Conservation (phyloP, 495 filamentous ascomycete species). For the Glarea lozoyensis region DNA sequence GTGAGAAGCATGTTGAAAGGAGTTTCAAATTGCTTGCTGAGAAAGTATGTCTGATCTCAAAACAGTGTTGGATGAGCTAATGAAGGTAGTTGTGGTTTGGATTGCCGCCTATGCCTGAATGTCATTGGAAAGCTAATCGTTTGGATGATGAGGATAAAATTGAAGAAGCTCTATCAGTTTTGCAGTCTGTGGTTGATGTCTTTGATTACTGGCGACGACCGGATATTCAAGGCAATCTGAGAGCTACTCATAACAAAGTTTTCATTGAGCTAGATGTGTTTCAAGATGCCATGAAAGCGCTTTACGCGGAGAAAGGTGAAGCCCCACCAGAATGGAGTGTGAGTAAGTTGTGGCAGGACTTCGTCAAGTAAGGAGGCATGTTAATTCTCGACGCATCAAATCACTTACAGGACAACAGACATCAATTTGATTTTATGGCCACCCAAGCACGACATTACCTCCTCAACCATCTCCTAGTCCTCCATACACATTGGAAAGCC, state of each 20-base stretch:
- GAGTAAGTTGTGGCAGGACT: conserved; percentile 24
- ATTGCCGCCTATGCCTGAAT: conserved; percentile 25
- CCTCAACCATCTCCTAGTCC: conserved; percentile 14
- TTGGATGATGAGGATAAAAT: conserved; percentile 24
- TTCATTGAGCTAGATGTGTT: conserved; percentile 18
- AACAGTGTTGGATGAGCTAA: too few species aligned
- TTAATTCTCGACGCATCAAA: background rate
- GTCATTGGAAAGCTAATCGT: conserved; percentile 25
- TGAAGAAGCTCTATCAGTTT: conserved; percentile 24
- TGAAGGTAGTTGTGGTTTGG: conserved; percentile 25
- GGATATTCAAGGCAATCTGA: conserved; percentile 16
- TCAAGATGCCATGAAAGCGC: conserved; percentile 16
- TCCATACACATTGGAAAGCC: conserved; percentile 18
- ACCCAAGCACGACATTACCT: conserved; percentile 27
- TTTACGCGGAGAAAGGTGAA: background rate
- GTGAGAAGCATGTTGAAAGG: conserved; percentile 1
- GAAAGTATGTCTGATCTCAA: background rate
- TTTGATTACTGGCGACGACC: conserved; percentile 26
- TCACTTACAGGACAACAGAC: background rate
- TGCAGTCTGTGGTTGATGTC: conserved; percentile 23
- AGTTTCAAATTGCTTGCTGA: conserved; percentile 7
- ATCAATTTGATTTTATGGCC: conserved; percentile 22
- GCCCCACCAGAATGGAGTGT: conserved; percentile 12
- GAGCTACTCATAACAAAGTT: conserved; percentile 26
- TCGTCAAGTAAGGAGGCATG: conserved; percentile 9